Percentiles rank a stretch among this genome's conserved stretches.
phyloP scores from a whole-genome alignment of 495 filamentous ascomycete species.

The Friedmanniomyces endolithicus region DNA sequence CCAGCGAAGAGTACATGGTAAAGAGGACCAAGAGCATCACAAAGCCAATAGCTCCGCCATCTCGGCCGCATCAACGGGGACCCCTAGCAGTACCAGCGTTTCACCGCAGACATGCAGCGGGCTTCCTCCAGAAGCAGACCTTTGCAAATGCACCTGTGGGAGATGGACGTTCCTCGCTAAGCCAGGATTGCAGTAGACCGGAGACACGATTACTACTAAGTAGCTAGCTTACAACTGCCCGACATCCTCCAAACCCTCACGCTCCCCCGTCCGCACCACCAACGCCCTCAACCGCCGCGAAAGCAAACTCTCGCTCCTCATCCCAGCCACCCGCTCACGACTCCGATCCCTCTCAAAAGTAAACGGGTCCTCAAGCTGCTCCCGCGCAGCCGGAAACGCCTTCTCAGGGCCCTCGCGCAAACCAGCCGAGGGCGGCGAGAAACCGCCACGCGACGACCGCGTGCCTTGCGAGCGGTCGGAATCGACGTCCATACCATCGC shows the following conservation, averaged over 20 bases:
- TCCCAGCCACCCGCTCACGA: slow-evolving; percentile 46
- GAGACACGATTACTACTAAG: too few species aligned
- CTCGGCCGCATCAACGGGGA: too few species aligned
- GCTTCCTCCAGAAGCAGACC: too few species aligned
- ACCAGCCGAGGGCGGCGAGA: slow-evolving; percentile 22
- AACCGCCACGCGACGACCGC: background rate
- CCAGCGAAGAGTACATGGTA: too few species aligned
- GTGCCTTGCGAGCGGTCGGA: slow-evolving; percentile 11
- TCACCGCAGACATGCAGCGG: too few species aligned
- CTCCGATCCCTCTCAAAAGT: slow-evolving; percentile 38
- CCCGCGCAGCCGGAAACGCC: slow-evolving; percentile 36
- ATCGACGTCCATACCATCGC: slow-evolving; percentile 22
- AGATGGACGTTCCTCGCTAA: too few species aligned
- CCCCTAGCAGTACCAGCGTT: too few species aligned
- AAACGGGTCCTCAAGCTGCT: slow-evolving; percentile 48
- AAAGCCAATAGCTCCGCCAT: too few species aligned
- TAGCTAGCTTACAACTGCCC: background rate
- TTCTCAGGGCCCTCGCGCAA: slow-evolving; percentile 5
- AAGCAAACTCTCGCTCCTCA: slow-evolving; percentile 23
- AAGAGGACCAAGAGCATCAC: too few species aligned
- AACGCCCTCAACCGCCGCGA: slow-evolving; percentile 27
- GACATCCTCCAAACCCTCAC: background rate
- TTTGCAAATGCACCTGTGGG: too few species aligned
- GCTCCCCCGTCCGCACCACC: slow-evolving; percentile 18
- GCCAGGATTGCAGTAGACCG: too few species aligned